Conservation (phyloP, 345 rosid species). For the Lumnitzera littorea region DNA sequence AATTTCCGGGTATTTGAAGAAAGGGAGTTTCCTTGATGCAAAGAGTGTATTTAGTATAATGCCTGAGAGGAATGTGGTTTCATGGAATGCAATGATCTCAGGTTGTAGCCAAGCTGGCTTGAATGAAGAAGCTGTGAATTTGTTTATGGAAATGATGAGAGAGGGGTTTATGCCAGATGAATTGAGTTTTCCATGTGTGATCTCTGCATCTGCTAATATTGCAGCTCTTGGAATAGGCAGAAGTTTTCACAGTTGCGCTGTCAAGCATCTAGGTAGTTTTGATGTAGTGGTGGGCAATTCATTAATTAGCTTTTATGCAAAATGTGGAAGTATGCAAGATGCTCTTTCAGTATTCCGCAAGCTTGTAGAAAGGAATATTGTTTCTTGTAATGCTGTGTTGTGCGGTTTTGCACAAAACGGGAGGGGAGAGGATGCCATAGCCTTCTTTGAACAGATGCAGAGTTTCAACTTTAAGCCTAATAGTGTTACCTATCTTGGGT, state of each 20-base stretch:
- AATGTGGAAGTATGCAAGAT: slow-evolving; percentile 75
- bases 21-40: slow-evolving; percentile 38
- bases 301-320: slow-evolving; percentile 68
- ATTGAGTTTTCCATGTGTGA: slow-evolving; percentile 49
- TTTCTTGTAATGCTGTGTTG: slow-evolving; percentile 73
- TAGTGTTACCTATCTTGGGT: slow-evolving; percentile 54
- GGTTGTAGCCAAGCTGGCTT: slow-evolving; percentile 71
- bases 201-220: slow-evolving; percentile 58
- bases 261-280: slow-evolving; percentile 41
- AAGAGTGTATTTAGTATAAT: slow-evolving; percentile 34
- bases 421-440: slow-evolving; percentile 58
- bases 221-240: slow-evolving; percentile 60
- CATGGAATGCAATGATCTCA: slow-evolving; percentile 78
- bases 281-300: slow-evolving; percentile 49
- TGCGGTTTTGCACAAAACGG: slow-evolving; percentile 84
- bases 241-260: slow-evolving; percentile 60
- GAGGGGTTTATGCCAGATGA: slow-evolving; percentile 46
- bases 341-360: slow-evolving; percentile 42
- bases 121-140: slow-evolving; percentile 70
- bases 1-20: slow-evolving; percentile 53
- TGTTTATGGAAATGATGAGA: slow-evolving; percentile 60
- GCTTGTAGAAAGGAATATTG: slow-evolving; percentile 28
- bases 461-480: slow-evolving; percentile 41
- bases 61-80: slow-evolving; percentile 62
- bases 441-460: slow-evolving; percentile 41